Conservation (phyloP, 1,284 basidiomycete species). For the Sanghuangporus baumii region DNA sequence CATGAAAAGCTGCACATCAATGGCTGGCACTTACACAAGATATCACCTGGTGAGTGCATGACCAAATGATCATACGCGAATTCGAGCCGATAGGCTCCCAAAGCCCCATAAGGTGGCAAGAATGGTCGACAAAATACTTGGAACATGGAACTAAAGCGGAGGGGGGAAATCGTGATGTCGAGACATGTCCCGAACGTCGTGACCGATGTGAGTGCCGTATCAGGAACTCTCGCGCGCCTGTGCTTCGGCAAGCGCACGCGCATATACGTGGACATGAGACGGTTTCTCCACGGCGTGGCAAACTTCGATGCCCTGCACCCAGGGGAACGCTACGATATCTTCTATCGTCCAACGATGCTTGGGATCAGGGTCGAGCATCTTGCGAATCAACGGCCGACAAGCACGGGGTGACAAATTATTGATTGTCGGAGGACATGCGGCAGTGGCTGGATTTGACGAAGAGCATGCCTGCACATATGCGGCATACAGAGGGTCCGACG, state of each 20-base stretch:
- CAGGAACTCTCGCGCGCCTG: constrained; percentile 21
- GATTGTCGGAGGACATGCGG: constrained; percentile 67
- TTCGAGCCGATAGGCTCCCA: background rate
- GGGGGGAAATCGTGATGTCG: background rate
- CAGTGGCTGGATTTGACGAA: constrained; percentile 29
- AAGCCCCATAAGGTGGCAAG: background rate
- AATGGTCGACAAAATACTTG: background rate
- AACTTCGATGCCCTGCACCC: constrained; percentile 77
- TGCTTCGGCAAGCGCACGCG: constrained; percentile 42
- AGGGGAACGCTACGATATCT: constrained; percentile 77
- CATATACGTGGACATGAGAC: constrained; percentile 63
- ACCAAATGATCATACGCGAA: background rate
- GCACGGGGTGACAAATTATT: constrained; percentile 86
- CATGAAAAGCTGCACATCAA: constrained; percentile 4
- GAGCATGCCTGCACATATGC: constrained; percentile 73
- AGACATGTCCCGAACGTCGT: background rate
- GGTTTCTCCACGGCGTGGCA: constrained; percentile 59
- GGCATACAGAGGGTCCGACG: constrained; percentile 77
- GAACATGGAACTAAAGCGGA: background rate
- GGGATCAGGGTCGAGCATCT: constrained; percentile 96
- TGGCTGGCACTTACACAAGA: background rate
- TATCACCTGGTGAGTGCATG: background rate
- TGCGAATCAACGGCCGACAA: constrained; percentile 80
- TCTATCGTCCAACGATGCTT: constrained; percentile 78
- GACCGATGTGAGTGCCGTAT: background rate